Evolutionary conservation across 306 rosid genomes (phyloP).

Genomic region (Alnus glutinosa): DNA sequence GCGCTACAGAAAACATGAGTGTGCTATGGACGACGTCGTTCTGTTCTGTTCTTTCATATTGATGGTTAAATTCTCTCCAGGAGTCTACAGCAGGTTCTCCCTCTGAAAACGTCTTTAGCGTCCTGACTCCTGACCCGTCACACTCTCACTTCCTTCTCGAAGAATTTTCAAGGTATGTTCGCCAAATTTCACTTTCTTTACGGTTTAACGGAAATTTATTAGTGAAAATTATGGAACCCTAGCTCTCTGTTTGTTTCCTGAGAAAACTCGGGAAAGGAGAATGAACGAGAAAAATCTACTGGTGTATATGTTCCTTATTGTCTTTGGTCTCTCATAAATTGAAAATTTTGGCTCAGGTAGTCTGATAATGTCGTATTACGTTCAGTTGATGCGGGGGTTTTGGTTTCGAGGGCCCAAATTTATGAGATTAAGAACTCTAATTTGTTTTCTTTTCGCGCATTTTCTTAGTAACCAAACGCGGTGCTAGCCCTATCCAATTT

Average conservation of each 20-base stretch:
- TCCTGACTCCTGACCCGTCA: neutral
- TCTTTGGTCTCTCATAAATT: neutral
- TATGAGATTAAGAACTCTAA: neutral
- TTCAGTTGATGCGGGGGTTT: neutral
- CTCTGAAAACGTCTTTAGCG: neutral
- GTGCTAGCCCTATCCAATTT: neutral
- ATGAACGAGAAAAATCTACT: neutral
- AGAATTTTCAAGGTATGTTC: neutral
- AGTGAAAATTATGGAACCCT: neutral
- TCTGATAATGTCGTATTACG: neutral
- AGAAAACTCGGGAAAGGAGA: constrained; percentile 1
- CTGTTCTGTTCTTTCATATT: neutral
- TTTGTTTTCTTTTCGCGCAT: neutral
- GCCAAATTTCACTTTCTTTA: neutral
- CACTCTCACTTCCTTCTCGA: neutral
- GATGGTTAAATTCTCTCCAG: neutral
- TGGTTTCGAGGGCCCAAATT: neutral
- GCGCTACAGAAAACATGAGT: neutral
- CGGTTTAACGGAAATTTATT: neutral
- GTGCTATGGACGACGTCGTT: neutral
- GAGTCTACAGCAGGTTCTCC: neutral
- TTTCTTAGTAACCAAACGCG: neutral
- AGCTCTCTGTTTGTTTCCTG: neutral
- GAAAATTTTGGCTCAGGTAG: no score
- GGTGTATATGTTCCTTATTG: neutral